Conservation (phyloP, 2,329 filamentous ascomycete genomes). For the Diplocarpon rosae region DNA sequence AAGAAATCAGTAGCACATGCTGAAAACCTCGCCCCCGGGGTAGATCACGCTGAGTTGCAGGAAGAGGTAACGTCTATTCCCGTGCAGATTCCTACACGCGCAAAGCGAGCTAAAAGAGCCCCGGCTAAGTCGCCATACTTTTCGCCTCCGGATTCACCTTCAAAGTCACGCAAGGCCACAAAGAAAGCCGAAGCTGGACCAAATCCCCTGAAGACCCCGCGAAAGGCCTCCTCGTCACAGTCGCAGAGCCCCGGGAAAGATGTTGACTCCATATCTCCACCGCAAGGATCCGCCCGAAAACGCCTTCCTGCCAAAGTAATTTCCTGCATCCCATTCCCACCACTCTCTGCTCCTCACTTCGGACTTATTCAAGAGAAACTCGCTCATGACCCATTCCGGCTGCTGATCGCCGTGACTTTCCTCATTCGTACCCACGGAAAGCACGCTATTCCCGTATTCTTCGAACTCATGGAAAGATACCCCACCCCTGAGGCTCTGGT, state of each 20-base stretch:
- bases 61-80: background rate
- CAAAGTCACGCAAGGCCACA: background rate
- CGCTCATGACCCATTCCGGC: slow-evolving; percentile 61
- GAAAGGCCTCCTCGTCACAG: background rate
- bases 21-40: too few species aligned
- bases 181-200: background rate
- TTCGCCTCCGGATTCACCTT: slow-evolving; percentile 7
- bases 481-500: slow-evolving; percentile 55
- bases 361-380: slow-evolving; percentile 79
- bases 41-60: background rate
- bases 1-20: background rate
- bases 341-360: slow-evolving; percentile 51
- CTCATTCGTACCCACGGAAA: slow-evolving; percentile 70
- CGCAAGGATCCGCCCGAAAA: slow-evolving; percentile 11
- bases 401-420: slow-evolving; percentile 75
- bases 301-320: slow-evolving; percentile 26
- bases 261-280: background rate
- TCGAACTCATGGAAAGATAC: slow-evolving; percentile 54
- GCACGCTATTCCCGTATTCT: slow-evolving; percentile 66
- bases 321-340: slow-evolving; percentile 54
- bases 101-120: slow-evolving; percentile 14
- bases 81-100: background rate
- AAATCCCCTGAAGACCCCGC: background rate
- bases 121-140: slow-evolving; percentile 27
- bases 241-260: slow-evolving; percentile 3